These are phyloP conservation scores for Plasmodium chabaudi DNA, from an alignment of 169 alveolate species.

Conservation along the genomic window DNA sequence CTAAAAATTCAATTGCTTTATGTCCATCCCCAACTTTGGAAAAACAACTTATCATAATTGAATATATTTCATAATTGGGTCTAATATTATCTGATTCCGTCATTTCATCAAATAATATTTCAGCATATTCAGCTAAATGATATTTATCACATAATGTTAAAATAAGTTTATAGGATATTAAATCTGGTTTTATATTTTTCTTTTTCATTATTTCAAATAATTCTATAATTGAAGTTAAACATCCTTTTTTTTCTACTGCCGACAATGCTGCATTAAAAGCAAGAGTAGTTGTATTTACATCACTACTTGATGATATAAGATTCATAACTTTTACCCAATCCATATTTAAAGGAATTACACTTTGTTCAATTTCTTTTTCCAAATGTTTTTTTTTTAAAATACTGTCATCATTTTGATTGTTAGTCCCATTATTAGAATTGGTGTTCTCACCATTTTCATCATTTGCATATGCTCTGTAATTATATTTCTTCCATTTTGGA, in stretches of 20 bases:
- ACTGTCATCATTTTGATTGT: conserved; percentile 7
- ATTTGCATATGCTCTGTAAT: neutral
- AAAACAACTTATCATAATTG: conserved; percentile 72
- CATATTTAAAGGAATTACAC: conserved; percentile 56
- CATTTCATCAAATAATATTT: conserved; percentile 67
- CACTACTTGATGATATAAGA: conserved; percentile 39
- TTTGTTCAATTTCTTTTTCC: conserved; percentile 54
- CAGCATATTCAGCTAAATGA: conserved; percentile 64
- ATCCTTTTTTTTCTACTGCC: conserved; percentile 74
- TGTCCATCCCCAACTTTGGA: conserved; percentile 51
- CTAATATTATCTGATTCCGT: conserved; percentile 51
- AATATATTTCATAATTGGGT: conserved; percentile 67
- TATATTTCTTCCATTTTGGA: neutral
- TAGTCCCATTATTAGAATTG: neutral
- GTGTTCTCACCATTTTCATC: neutral
- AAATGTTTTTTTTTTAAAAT: conserved; percentile 25
- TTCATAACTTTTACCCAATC: conserved; percentile 74
- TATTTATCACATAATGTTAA: conserved; percentile 55
- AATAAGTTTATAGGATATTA: conserved; percentile 55
- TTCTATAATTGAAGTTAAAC: conserved; percentile 44
- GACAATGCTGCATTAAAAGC: conserved; percentile 72
- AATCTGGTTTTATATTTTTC: conserved; percentile 74
- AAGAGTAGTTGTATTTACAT: conserved; percentile 48
- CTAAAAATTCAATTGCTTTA: conserved; percentile 60
- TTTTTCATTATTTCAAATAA: conserved; percentile 67